Conservation (phyloP, 208 protist species). For the Pavlovales sp. region DNA sequence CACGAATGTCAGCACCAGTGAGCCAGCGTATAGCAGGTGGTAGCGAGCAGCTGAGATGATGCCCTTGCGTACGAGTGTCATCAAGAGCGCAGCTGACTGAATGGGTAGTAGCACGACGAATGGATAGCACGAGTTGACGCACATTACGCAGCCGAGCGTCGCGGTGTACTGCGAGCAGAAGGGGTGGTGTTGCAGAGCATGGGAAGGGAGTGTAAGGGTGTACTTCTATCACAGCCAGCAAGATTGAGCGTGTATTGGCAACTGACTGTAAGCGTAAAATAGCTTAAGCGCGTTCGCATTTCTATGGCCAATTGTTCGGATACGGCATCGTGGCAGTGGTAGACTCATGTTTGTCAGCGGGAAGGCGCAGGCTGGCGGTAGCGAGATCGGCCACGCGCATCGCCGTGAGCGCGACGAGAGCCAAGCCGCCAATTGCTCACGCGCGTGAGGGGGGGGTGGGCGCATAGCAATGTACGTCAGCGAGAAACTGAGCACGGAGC, state of each 20-base stretch:
- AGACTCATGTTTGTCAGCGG: background rate
- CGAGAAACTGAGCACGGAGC: background rate
- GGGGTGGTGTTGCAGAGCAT: too few species aligned
- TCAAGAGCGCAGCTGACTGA: background rate
- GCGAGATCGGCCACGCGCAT: background rate
- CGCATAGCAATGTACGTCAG: background rate
- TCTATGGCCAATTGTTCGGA: background rate
- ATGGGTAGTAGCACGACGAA: background rate
- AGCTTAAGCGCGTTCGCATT: too few species aligned
- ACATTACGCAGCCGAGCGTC: background rate
- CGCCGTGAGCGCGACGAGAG: background rate
- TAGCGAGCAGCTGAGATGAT: background rate
- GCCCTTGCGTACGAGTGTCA: slow-evolving; percentile 18
- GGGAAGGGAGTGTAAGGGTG: too few species aligned
- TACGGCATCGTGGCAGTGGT: slow-evolving; percentile 10
- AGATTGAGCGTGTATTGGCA: too few species aligned
- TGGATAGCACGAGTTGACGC: background rate
- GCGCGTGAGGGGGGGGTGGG: background rate
- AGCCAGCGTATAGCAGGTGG: background rate
- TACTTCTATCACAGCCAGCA: too few species aligned
- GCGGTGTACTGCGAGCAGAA: too few species aligned
- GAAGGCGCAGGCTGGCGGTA: background rate
- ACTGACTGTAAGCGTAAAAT: too few species aligned
- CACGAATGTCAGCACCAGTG: background rate
- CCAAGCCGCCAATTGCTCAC: background rate